Conservation (phyloP, 495 filamentous ascomycete species). For the Beverwykella pulmonaria region DNA sequence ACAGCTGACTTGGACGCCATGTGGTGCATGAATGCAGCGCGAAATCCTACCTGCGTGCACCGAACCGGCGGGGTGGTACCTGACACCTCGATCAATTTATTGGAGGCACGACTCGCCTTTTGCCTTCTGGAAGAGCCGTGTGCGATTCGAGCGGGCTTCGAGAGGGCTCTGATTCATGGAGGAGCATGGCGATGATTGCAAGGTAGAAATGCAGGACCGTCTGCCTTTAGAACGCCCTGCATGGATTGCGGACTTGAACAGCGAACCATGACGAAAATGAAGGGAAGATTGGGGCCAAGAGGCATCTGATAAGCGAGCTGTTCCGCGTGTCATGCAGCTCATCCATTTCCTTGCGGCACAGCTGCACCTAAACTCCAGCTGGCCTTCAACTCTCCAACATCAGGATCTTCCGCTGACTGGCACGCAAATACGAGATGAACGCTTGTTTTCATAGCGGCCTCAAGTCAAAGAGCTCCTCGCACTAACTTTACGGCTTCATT, state of each 20-base stretch:
- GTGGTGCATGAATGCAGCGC: background rate
- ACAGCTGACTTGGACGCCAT: constrained; percentile 8
- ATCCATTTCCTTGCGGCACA: background rate
- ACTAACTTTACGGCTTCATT: background rate
- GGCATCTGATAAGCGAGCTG: constrained; percentile 9
- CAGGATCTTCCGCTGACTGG: background rate
- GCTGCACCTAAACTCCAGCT: background rate
- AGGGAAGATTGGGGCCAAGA: background rate
- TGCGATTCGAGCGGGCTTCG: background rate
- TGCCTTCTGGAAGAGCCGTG: background rate
- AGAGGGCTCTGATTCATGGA: background rate
- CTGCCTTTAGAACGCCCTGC: constrained; percentile 11
- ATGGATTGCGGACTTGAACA: background rate
- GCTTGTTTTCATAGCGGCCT: background rate
- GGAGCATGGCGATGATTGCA: background rate
- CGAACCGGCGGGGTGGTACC: constrained; percentile 6
- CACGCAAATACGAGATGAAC: background rate
- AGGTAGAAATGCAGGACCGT: background rate
- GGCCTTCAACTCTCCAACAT: background rate
- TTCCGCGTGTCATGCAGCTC: background rate
- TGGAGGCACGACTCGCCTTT: background rate
- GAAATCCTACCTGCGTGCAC: background rate
- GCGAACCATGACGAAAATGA: background rate
- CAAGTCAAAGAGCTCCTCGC: background rate
- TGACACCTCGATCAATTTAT: background rate